Evolutionary conservation across 23 red algal genomes (phyloP).

Genomic region (Gracilaria domingensis): DNA sequence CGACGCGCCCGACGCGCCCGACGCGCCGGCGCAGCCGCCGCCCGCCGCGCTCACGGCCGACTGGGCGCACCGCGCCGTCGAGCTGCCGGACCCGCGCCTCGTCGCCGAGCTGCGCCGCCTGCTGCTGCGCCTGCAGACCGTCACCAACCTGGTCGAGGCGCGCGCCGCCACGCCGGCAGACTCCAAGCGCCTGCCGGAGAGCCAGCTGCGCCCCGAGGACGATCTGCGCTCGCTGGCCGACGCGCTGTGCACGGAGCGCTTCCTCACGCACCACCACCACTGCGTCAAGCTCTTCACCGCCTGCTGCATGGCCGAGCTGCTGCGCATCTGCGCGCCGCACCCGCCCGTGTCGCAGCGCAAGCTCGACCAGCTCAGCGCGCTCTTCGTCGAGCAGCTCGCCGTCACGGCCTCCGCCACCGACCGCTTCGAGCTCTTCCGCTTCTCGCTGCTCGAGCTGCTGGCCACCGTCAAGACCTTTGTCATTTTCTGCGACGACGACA

Average conservation of each 20-base stretch:
- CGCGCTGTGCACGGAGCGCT: slow-evolving; percentile 29
- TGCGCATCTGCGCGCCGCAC: slow-evolving; percentile 63
- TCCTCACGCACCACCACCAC: slow-evolving; percentile 35
- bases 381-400: slow-evolving; percentile 66
- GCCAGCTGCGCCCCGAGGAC: background rate
- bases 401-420: slow-evolving; percentile 38
- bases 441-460: slow-evolving; percentile 70
- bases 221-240: slow-evolving; percentile 40
- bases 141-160: slow-evolving; percentile 29
- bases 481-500: slow-evolving; percentile 57
- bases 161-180: background rate
- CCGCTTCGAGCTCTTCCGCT: slow-evolving; percentile 17
- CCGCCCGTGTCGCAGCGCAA: slow-evolving; percentile 48
- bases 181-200: slow-evolving; percentile 14
- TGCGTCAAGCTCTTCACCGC: slow-evolving; percentile 51
- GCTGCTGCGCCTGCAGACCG: slow-evolving; percentile 14
- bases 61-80: slow-evolving; percentile 2
- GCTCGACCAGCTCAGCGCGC: slow-evolving; percentile 27
- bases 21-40: background rate
- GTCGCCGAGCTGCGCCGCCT: background rate
- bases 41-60: background rate
- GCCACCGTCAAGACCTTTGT: slow-evolving; percentile 71
- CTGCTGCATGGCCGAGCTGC: slow-evolving; percentile 63
- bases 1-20: background rate
- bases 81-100: background rate